Percentiles rank a stretch among this genome's conserved stretches.
Evolutionary conservation across 768 basidiomycete genomes (phyloP).

Genomic region (Auricularia heimuer): DNA sequence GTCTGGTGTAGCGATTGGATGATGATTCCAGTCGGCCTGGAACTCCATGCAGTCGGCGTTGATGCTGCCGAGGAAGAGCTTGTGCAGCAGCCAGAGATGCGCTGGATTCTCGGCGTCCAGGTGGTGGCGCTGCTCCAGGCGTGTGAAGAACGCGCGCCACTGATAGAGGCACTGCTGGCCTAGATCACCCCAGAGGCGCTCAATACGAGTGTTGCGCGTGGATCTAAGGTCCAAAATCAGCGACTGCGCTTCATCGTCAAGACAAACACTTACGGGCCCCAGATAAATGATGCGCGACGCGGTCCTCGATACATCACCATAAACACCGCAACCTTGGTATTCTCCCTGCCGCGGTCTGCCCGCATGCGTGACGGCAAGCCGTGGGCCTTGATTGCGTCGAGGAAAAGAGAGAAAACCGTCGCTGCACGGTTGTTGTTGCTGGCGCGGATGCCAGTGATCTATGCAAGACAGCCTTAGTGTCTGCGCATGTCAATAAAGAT

Average conservation of each 20-base stretch:
- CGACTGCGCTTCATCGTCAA: neutral
- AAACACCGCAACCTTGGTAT: slow-evolving; percentile 21
- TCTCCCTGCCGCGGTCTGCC: slow-evolving; percentile 29
- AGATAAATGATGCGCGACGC: slow-evolving; percentile 22
- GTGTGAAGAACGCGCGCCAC: slow-evolving; percentile 35
- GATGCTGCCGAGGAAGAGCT: slow-evolving; percentile 28
- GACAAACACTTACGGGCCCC: slow-evolving; percentile 15
- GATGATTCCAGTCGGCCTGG: slow-evolving; percentile 29
- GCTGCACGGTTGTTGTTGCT: slow-evolving; percentile 18
- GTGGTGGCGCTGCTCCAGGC: slow-evolving; percentile 25
- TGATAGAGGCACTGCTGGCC: slow-evolving; percentile 27
- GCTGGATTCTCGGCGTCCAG: slow-evolving; percentile 21
- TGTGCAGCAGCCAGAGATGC: slow-evolving; percentile 37
- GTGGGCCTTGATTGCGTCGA: slow-evolving; percentile 8
- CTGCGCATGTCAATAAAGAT: too few relatives aligned
- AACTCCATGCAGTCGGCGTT: slow-evolving; percentile 29
- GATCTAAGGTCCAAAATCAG: slow-evolving; percentile 17
- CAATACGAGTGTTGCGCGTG: slow-evolving; percentile 33
- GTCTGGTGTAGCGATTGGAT: slow-evolving; percentile 20
- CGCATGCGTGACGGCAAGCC: slow-evolving; percentile 21
- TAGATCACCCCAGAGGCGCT: slow-evolving; percentile 36
- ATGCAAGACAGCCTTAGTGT: neutral
- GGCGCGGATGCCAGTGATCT: slow-evolving; percentile 16
- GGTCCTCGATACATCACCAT: slow-evolving; percentile 27
- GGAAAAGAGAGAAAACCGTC: slow-evolving; percentile 19